phyloP scores from a whole-genome alignment of 768 basidiomycete species.

The Boletus huronensis region DNA sequence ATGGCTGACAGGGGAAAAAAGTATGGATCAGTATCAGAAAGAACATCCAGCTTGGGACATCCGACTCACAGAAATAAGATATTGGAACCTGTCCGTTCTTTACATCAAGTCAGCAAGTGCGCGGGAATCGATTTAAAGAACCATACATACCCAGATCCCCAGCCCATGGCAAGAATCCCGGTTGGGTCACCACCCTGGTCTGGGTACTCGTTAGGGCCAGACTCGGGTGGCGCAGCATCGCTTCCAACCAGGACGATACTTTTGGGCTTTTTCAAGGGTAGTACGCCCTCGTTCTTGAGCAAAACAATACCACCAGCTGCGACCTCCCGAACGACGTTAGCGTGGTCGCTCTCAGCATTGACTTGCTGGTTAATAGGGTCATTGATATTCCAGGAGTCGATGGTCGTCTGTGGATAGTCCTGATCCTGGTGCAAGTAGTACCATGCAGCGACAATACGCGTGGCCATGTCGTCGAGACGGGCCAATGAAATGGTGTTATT shows the following conservation, averaged over 20 bases:
- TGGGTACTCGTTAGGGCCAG: constrained; percentile 68
- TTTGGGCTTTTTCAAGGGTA: constrained; percentile 59
- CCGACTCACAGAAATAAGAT: constrained; percentile 64
- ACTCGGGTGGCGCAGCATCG: constrained; percentile 56
- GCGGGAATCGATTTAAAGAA: not conserved
- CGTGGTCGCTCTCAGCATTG: constrained; percentile 57
- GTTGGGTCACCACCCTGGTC: constrained; percentile 57
- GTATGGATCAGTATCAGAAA: not conserved
- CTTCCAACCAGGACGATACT: constrained; percentile 63
- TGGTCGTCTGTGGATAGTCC: constrained; percentile 24
- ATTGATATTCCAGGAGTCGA: constrained; percentile 27
- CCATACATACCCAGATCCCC: constrained; percentile 68
- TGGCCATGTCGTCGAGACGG: constrained; percentile 69
- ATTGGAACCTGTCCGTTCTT: constrained; percentile 70
- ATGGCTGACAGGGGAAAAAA: constrained; percentile 43
- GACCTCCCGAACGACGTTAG: constrained; percentile 52
- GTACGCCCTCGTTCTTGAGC: constrained; percentile 58
- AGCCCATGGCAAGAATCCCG: constrained; percentile 85
- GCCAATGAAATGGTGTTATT: constrained; percentile 55
- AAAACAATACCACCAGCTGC: constrained; percentile 64
- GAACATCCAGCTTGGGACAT: not conserved
- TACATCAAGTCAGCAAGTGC: not conserved
- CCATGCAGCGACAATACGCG: constrained; percentile 66
- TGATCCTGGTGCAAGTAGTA: constrained; percentile 37
- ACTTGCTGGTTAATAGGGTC: constrained; percentile 40